Conservation (phyloP, 257 asterid species). For the Rauvolfia tetraphylla region DNA sequence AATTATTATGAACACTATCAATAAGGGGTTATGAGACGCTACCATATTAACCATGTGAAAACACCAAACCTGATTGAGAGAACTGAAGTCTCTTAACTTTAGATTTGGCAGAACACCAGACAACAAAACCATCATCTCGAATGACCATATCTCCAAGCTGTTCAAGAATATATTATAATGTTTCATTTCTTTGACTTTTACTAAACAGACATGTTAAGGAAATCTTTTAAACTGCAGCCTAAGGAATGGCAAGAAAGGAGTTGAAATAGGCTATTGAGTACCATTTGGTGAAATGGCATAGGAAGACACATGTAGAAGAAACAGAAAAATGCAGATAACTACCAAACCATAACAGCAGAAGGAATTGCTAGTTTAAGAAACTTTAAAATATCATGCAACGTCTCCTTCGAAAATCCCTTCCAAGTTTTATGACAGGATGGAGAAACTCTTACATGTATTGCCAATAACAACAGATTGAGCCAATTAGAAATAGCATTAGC, state of each 20-base stretch:
- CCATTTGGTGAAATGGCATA: not conserved
- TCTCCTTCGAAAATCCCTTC: conserved; percentile 57
- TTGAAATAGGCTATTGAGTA: not conserved
- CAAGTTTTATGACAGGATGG: conserved; percentile 55
- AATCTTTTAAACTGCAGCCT: not conserved
- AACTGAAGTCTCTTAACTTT: conserved; percentile 64
- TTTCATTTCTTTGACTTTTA: not conserved
- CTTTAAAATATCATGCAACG: conserved; percentile 40
- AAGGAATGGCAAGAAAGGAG: not conserved
- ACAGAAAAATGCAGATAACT: not conserved
- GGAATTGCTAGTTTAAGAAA: conserved; percentile 61
- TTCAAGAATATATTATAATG: not conserved
- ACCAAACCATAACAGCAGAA: conserved; percentile 75
- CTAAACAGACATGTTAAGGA: not conserved
- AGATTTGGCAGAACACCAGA: conserved; percentile 75
- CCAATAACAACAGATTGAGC: conserved; percentile 52
- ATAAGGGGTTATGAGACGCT: not conserved
- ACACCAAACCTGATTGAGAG: conserved; percentile 51
- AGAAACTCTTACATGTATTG: conserved; percentile 39
- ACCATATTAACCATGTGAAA: not conserved
- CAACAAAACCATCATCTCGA: conserved; percentile 68
- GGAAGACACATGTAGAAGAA: not conserved
- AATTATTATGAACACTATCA: not conserved
- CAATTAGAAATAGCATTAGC: conserved; percentile 61
- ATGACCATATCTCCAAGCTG: conserved; percentile 80